Evolutionary conservation across 768 basidiomycete species (phyloP).

Genomic region (Obba rivulosa): DNA sequence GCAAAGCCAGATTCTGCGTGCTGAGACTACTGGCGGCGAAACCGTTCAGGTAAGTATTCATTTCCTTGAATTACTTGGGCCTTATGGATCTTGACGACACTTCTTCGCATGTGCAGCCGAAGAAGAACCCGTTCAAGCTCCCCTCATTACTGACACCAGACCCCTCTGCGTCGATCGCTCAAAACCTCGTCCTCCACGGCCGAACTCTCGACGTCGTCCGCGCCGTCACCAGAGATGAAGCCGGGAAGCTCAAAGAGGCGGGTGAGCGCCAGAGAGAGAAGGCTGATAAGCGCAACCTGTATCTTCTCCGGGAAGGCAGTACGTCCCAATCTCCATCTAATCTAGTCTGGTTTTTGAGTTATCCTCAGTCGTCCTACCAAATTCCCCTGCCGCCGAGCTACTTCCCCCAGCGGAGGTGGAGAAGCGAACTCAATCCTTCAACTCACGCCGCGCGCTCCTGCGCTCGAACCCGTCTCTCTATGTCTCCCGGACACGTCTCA

Average conservation of each 20-base stretch:
- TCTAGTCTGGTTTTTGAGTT: background rate
- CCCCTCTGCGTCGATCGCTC: slow-evolving; percentile 80
- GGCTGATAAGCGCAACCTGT: slow-evolving; percentile 92
- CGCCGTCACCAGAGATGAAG: slow-evolving; percentile 88
- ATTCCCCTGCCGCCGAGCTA: slow-evolving; percentile 69
- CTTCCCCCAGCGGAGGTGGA: slow-evolving; percentile 77
- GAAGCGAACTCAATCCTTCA: slow-evolving; percentile 80
- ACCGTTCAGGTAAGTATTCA: slow-evolving; percentile 24
- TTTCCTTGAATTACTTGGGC: too few relatives aligned
- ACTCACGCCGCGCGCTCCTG: slow-evolving; percentile 75
- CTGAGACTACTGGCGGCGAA: slow-evolving; percentile 51
- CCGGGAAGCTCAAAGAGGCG: slow-evolving; percentile 82
- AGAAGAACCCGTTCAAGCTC: slow-evolving; percentile 81
- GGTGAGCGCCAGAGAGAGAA: slow-evolving; percentile 82
- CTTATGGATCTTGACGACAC: too few relatives aligned
- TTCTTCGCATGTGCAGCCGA: slow-evolving; percentile 35
- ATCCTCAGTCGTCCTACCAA: slow-evolving; percentile 79
- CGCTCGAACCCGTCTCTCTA: slow-evolving; percentile 91
- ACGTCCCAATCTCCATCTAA: slow-evolving; percentile 21
- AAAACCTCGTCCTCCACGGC: slow-evolving; percentile 84
- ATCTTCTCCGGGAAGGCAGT: slow-evolving; percentile 96
- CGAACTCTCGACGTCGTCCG: slow-evolving; percentile 86
- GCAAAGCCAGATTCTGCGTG: slow-evolving; percentile 68
- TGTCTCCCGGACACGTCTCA: slow-evolving; percentile 91
- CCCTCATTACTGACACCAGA: slow-evolving; percentile 92